Evolutionary conservation across 768 basidiomycete species (phyloP), one percentile per base, ranked within the genome.

Genomic region (Tylopilus felleus): DNA sequence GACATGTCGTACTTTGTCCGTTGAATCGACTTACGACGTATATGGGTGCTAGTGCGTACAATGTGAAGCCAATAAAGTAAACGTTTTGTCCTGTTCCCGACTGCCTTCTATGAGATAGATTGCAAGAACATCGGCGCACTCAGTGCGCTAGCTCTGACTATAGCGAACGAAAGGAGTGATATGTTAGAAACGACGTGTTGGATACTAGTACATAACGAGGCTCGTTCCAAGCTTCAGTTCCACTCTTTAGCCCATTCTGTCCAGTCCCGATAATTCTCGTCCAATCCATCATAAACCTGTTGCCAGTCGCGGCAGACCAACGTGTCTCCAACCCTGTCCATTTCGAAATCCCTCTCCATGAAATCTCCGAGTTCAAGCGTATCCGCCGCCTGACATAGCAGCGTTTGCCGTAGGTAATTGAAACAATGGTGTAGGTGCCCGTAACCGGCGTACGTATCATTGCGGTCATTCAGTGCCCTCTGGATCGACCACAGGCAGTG

Each of bases 401-500:
- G 17, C 4, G 45, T 55, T 21, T 59, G 58, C 1, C 58, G 58
- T 4, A 59, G 28, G 36, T 59, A 60, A 2, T 59, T 59, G 39
- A 59, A 50, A 23, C 58, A 60, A 21, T 59, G 58, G 8, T 59
- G 58, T 0, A 59, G 28, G 12, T 59, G 58, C 4, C 12, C 51
- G 39, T 59, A 55, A 7, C 38, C 44, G 2, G 47, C 58, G 22
- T 46, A 55, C 1, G 33, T 28, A 8, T 60, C 58, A 2, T 55
- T 28, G 22, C 17, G 58, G 35, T 59, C 58, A 8, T 59, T 50
- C 2, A 59, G 7, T 6, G 58, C 58, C 39, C 25, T 46, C 9
- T 56, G 58, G 17, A 59, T 55, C 4, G 52, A 59, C 58, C 58
- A 59, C 19, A 55, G 19, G 29, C 58, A 59, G 23, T 59, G 58